Percentiles rank a stretch among this genome's conserved stretches.
Evolutionary conservation across 768 basidiomycete genomes (phyloP).

Genomic region (Rhodotorula sphaerocarpa): DNA sequence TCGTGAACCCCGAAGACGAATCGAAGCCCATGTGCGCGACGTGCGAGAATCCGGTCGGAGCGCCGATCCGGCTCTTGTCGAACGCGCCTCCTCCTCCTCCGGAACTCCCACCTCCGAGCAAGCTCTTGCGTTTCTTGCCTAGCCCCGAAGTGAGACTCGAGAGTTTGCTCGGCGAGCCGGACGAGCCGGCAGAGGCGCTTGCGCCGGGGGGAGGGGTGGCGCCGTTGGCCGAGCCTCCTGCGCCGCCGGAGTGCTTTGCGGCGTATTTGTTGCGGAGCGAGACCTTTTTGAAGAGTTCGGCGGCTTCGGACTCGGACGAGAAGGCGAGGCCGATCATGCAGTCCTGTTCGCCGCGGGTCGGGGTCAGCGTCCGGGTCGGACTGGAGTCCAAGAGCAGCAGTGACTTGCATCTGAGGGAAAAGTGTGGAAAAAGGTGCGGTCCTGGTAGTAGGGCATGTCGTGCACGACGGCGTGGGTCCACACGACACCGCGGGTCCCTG

Average conservation of each 20-base stretch:
- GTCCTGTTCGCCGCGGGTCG: constrained; percentile 54
- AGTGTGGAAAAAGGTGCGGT: constrained; percentile 83
- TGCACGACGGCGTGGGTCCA: constrained; percentile 91
- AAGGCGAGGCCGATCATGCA: constrained; percentile 90
- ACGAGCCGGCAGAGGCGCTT: neutral
- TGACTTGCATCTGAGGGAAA: constrained; percentile 80
- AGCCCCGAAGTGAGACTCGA: constrained; percentile 40
- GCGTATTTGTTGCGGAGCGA: constrained; percentile 31
- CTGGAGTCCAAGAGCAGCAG: no score
- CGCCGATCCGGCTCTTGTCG: constrained; percentile 87
- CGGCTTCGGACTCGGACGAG: constrained; percentile 74
- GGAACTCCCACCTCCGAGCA: no score
- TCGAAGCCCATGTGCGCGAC: constrained; percentile 95
- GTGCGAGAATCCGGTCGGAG: constrained; percentile 70
- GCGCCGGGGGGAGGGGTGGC: neutral
- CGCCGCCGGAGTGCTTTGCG: constrained; percentile 9
- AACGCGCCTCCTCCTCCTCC: no score
- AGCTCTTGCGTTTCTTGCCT: constrained; percentile 44
- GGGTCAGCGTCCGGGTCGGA: no score
- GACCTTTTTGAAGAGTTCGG: constrained; percentile 60
- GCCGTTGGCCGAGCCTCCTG: neutral
- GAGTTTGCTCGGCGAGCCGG: neutral
- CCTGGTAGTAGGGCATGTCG: constrained; percentile 68
- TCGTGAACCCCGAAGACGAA: constrained; percentile 72
- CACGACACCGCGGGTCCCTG: constrained; percentile 67